Percentiles rank a stretch among this genome's conserved stretches.
These are phyloP conservation scores for Triticum urartu DNA, from an alignment of 176 grass and related monocot genomes.

Conservation along the genomic window DNA sequence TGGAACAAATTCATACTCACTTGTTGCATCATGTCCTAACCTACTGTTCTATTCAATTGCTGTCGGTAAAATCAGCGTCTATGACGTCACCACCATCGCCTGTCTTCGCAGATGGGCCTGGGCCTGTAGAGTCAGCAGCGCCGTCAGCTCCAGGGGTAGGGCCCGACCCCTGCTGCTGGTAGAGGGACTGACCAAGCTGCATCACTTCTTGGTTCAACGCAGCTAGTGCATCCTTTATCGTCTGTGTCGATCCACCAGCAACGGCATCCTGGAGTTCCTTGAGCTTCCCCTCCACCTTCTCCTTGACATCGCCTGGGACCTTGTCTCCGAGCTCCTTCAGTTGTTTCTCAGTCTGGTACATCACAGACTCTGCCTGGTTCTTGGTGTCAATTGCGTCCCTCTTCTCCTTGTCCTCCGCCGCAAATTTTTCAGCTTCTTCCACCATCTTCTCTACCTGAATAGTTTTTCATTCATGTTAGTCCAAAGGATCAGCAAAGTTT, in stretches of 20 bases:
- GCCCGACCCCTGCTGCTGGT: slow-evolving; percentile 56
- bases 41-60: slow-evolving; percentile 39
- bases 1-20: background rate
- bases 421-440: slow-evolving; percentile 62
- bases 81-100: slow-evolving; percentile 48
- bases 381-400: slow-evolving; percentile 69
- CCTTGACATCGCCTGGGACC: slow-evolving; percentile 58
- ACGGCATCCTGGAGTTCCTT: slow-evolving; percentile 56
- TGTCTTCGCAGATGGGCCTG: slow-evolving; percentile 40
- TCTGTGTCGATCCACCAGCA: slow-evolving; percentile 43
- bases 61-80: slow-evolving; percentile 71
- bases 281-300: slow-evolving; percentile 54
- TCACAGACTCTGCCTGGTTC: slow-evolving; percentile 74
- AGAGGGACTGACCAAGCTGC: slow-evolving; percentile 70
- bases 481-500: background rate
- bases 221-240: slow-evolving; percentile 54
- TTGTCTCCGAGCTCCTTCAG: slow-evolving; percentile 77
- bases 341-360: slow-evolving; percentile 82
- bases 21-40: background rate
- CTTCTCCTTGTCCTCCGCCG: slow-evolving; percentile 74
- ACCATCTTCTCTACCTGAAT: slow-evolving; percentile 75
- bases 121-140: slow-evolving; percentile 10
- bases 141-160: slow-evolving; percentile 44
- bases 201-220: slow-evolving; percentile 76
- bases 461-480: background rate